Base-by-base conservation (phyloP, 1,284 basidiomycete species). In the Peniophora sp. region DNA sequence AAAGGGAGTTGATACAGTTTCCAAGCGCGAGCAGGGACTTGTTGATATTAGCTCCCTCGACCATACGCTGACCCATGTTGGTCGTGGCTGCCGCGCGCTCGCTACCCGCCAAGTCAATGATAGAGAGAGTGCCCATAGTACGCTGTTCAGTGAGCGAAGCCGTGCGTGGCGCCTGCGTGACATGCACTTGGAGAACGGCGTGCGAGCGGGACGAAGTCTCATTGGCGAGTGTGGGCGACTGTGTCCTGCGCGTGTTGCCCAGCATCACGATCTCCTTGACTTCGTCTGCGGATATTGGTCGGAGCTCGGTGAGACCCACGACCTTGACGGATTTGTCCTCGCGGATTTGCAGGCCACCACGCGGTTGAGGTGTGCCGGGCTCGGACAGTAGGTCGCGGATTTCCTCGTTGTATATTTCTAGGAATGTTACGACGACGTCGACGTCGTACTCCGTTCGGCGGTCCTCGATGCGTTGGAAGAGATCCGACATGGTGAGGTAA, bases 391-490 rank as follows among this genome's bases (percentile, higher is more conserved):
- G 83, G 67, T 98, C 95, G n/a, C 92, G 88, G 58, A 97, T 97
- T 63, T 92, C 91, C 68, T 98, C 95, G 65, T 97, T 97, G 75
- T 97, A 97, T 50, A 98, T 96, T 67, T 98, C 95, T 52, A 97
- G 82, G 69, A 97, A 97, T 2, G 92, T 94, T 51, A 97, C 89
- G 59, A 84, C 77, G 47, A 98, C 88, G 59, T 93, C 87, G 38
- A 87, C 83, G 50, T 83, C 84, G 75, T 83, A 83, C 34, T 95
- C 86, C 50, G 89, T 88, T 61, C 74, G 79, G 52, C 85, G 78
- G 60, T 94, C 90, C 50, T 90, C 83, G 56, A 97, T 95, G 46
- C 85, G 80, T 58, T 86, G 83, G 65, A 97, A 98, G 52, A 98
- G 81, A 66, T 97, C 92, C 43, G 90, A 82, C 94, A 97, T 97